Evolutionary conservation across 352 stramenopile species (phyloP).

Genomic region (Phytophthora megakarya): DNA sequence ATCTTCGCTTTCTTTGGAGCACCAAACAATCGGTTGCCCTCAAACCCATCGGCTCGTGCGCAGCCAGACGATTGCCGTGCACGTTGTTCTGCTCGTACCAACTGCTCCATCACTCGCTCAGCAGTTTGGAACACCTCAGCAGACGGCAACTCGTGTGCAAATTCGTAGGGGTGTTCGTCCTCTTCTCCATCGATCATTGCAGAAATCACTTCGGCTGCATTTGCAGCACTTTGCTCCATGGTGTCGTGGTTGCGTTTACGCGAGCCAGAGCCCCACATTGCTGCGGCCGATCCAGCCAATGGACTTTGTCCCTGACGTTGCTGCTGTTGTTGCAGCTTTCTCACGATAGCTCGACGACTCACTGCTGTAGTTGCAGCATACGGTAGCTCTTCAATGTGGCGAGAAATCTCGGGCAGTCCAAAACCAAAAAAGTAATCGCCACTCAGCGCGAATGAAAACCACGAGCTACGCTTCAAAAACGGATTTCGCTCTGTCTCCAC

Average conservation of each 20-base stretch:
- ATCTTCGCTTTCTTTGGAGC: slow-evolving; percentile 40
- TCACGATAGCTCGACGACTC: slow-evolving; percentile 46
- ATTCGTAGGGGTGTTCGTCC: slow-evolving; percentile 77
- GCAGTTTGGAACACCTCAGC: slow-evolving; percentile 77
- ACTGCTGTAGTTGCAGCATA: slow-evolving; percentile 76
- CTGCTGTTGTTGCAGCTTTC: slow-evolving; percentile 46
- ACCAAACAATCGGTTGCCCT: slow-evolving; percentile 58
- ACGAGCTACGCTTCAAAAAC: slow-evolving; percentile 76
- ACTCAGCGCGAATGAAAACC: slow-evolving; percentile 79
- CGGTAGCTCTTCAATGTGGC: slow-evolving; percentile 74
- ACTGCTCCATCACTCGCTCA: slow-evolving; percentile 79
- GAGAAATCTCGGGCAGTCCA: slow-evolving; percentile 62
- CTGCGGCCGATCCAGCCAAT: slow-evolving; percentile 29
- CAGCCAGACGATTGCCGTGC: slow-evolving; percentile 84
- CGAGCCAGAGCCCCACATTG: slow-evolving; percentile 25
- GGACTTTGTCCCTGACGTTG: slow-evolving; percentile 46
- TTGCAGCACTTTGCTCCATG: slow-evolving; percentile 29
- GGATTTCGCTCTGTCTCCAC: slow-evolving; percentile 55
- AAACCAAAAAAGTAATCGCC: slow-evolving; percentile 88
- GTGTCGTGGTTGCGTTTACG: slow-evolving; percentile 36
- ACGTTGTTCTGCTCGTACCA: slow-evolving; percentile 81
- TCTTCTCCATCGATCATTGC: slow-evolving; percentile 24
- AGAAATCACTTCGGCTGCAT: slow-evolving; percentile 13
- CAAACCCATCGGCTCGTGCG: slow-evolving; percentile 86
- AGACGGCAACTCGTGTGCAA: slow-evolving; percentile 81